Conservation (phyloP, 73 alveolate genomes). For the Stentor coeruleus region DNA sequence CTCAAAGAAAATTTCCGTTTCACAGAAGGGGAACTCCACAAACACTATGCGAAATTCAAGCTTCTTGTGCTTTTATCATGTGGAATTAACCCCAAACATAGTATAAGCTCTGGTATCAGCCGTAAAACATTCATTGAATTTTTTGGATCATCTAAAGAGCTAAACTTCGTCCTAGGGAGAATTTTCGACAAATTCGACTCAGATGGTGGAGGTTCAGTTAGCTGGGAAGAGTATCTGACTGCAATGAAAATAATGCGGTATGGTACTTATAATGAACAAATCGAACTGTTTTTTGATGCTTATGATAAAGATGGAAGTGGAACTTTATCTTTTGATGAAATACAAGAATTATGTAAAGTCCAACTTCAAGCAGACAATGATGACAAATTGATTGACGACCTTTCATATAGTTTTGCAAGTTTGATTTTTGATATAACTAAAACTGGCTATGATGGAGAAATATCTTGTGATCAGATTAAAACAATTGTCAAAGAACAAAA, state of each 20-base stretch:
- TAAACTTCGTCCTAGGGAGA: background rate
- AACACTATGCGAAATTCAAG: background rate
- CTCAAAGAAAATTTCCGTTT: background rate
- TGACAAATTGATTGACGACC: background rate
- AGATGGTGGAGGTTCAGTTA: background rate
- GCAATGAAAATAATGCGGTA: background rate
- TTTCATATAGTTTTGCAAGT: background rate
- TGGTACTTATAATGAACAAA: conserved; percentile 6
- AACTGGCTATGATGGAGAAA: background rate
- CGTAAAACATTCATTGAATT: background rate
- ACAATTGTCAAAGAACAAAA: background rate
- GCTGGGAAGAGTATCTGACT: conserved; percentile 1
- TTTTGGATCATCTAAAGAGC: background rate
- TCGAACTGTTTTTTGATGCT: background rate
- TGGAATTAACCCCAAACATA: background rate
- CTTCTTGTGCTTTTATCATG: background rate
- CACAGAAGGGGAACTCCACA: conserved; percentile 8
- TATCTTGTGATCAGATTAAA: background rate
- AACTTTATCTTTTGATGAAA: background rate
- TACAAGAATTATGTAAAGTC: background rate
- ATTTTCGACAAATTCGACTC: conserved; percentile 9
- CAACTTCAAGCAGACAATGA: background rate
- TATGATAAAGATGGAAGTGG: conserved; percentile 9
- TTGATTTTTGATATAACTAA: background rate
- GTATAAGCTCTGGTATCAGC: background rate